Conservation (phyloP, 2,329 filamentous ascomycete species). For the Stagonosporopsis vannaccii region DNA sequence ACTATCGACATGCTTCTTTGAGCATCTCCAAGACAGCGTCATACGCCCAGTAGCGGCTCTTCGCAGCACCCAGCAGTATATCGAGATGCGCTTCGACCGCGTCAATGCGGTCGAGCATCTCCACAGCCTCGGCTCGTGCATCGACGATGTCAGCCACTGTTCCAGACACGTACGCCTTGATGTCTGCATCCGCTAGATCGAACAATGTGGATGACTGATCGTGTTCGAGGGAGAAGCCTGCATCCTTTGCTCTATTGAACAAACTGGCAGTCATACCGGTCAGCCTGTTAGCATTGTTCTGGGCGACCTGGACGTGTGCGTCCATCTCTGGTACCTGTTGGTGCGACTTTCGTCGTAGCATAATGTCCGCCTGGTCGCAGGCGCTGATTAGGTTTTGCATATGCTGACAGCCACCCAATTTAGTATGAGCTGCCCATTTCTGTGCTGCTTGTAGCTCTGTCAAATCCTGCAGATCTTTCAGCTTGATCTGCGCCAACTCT, state of each 20-base stretch:
- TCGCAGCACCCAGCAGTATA: constrained; percentile 14
- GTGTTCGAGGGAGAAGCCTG: background rate
- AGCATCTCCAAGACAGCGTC: constrained; percentile 2
- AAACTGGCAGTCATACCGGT: background rate
- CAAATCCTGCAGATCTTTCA: constrained; percentile 22
- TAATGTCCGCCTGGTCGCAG: background rate
- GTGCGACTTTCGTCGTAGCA: background rate
- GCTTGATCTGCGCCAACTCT: constrained; percentile 7
- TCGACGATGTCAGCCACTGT: background rate
- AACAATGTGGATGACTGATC: background rate
- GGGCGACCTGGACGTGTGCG: background rate
- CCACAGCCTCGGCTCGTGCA: background rate
- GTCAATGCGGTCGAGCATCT: constrained; percentile 10
- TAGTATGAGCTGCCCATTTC: constrained; percentile 10
- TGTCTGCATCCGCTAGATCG: background rate
- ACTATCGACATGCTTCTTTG: background rate
- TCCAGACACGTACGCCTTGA: background rate
- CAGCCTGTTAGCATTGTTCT: constrained; percentile 1
- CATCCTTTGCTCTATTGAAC: background rate
- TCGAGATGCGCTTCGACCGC: constrained; percentile 16
- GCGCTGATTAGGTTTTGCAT: background rate
- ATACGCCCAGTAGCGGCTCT: constrained; percentile 13
- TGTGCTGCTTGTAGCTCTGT: constrained; percentile 25
- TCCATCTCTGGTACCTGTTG: constrained; percentile 7
- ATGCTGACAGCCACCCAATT: background rate